A percentile compares a stretch with the other conserved stretches of the same genome.
These are phyloP conservation scores for Jamesozyma gamospora DNA, from an alignment of 805 yeast species.

Conservation along the genomic window DNA sequence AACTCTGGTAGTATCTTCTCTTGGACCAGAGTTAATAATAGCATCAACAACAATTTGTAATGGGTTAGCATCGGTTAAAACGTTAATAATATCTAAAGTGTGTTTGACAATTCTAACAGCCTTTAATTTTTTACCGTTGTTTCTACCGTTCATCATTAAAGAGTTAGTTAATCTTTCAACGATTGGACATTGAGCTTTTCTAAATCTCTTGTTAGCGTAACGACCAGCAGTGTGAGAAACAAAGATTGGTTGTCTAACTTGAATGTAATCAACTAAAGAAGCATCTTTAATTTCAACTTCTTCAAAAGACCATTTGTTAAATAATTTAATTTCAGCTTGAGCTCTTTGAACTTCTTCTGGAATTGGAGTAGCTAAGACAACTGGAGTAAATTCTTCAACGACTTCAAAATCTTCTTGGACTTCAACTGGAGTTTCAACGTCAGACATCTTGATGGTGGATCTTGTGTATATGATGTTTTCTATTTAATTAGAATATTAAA, in stretches of 20 bases:
- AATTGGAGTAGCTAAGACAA: slow-evolving; percentile 85
- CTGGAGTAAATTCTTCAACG: slow-evolving; percentile 65
- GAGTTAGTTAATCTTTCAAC: slow-evolving; percentile 99
- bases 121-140: slow-evolving; percentile 99
- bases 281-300: slow-evolving; percentile 96
- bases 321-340: slow-evolving; percentile 90
- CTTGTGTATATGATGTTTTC: slow-evolving; percentile 6
- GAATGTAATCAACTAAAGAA: slow-evolving; percentile 96
- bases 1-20: slow-evolving; percentile 99
- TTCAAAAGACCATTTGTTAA: slow-evolving; percentile 99
- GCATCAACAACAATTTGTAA: slow-evolving; percentile 98
- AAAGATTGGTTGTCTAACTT: slow-evolving; percentile 94
- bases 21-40: slow-evolving; percentile 99
- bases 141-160: slow-evolving; percentile 99
- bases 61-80: slow-evolving; percentile 98
- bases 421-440: slow-evolving; percentile 52
- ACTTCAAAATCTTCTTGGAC: slow-evolving; percentile 54
- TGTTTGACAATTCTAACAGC: slow-evolving; percentile 99
- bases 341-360: slow-evolving; percentile 96
- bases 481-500: background rate
- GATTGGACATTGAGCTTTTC: slow-evolving; percentile 99
- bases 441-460: slow-evolving; percentile 54
- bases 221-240: slow-evolving; percentile 99
- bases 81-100: slow-evolving; percentile 95
- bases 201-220: slow-evolving; percentile 98